Evolutionary conservation across 345 rosid genomes (phyloP).

Genomic region (Euphorbia lathyris): DNA sequence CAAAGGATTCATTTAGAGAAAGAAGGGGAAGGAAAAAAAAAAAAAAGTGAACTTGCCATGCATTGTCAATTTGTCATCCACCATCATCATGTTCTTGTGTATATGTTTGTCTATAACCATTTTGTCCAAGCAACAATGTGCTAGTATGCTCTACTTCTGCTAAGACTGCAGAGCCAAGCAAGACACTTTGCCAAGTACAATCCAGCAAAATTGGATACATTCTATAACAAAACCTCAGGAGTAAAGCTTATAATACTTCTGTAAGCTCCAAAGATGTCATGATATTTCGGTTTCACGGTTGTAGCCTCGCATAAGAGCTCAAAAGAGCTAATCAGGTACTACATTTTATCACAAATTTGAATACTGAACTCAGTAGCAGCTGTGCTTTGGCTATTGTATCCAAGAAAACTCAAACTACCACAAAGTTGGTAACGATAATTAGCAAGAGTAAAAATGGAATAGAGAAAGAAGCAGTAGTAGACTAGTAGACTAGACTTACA

Average conservation of each 20-base stretch:
- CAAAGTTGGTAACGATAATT: neutral
- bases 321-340: neutral
- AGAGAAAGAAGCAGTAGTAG: neutral
- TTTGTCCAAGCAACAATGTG: neutral
- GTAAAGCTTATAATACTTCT: neutral
- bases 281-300: too few species aligned
- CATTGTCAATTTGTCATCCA: neutral
- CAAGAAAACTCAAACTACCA: neutral
- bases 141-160: neutral
- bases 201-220: neutral
- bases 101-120: neutral
- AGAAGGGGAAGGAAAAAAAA: neutral
- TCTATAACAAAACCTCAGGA: neutral
- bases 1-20: neutral
- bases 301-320: too few species aligned
- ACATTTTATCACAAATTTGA: neutral
- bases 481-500: slow-evolving; percentile 10
- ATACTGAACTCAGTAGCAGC: neutral
- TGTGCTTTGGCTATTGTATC: neutral
- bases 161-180: neutral
- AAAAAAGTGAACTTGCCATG: neutral
- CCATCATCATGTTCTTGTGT: neutral
- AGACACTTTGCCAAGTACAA: neutral
- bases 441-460: neutral
- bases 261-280: too few species aligned